Evolutionary conservation across 345 rosid species (phyloP), one percentile per base, ranked within the genome.

Genomic region (Populus deltoides): DNA sequence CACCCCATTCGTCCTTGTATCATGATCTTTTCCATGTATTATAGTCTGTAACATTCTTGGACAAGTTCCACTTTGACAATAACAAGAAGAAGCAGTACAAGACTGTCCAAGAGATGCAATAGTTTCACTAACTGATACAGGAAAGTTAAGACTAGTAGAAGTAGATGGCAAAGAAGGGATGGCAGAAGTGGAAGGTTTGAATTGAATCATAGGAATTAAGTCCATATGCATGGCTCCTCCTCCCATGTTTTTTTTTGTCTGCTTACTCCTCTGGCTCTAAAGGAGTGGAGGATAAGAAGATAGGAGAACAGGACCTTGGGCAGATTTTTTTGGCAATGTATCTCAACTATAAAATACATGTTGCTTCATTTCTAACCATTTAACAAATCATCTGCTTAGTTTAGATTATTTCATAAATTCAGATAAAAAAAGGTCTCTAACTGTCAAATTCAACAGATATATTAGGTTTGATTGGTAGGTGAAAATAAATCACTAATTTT

Each of bases 141-240:
- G 86, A 24, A 82, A 68, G 49, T 71, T 74, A 4, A 72, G 67
- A 53, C 27, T 33, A 4, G 36, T 68, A 11, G 83, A 25, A 29
- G 83, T 49, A 38, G 79, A 67, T 67, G 85, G 18, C 5, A 70
- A 20, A 6, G 71, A 72, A 33, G 77, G 71, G 36, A 70, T 41
- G 41, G 25, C 8, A 27, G 81, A 29, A 25, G 57, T 25, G 20
- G 78, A 55, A 66, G 81, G 22, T 66, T 18, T 65, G 68, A 67
- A 66, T 55, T 70, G 78, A 75, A 65, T 70, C 68, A 73, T 17
- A 2, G 74, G 81, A 80, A 49, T 16, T 49, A 67, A 57, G 35
- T 77, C 76, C 6, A 51, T 25, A 70, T 25, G 31, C 77, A 77
- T 62, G 62, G 86, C 41, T 75, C 79, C 87, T 82, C 83, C 84